phyloP scores from a whole-genome alignment of 208 protist genomes.

The Trichomonas gallinae region DNA sequence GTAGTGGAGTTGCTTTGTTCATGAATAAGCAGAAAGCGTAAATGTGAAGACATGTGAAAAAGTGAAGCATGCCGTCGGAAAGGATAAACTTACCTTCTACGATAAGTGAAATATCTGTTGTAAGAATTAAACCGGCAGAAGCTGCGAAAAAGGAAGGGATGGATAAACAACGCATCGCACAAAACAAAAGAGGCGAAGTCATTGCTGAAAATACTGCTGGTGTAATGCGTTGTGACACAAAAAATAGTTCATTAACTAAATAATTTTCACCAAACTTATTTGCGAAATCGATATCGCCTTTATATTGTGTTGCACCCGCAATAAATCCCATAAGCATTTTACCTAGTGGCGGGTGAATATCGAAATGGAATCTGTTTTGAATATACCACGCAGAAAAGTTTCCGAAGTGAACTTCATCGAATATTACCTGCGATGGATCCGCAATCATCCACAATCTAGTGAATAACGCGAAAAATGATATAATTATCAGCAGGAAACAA shows the following conservation, averaged over 20 bases:
- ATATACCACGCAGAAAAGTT: not conserved
- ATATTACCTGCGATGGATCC: not conserved
- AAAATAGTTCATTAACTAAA: not conserved
- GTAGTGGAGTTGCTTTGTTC: not conserved
- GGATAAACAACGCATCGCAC: not conserved
- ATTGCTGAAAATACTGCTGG: not conserved
- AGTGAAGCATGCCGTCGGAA: conserved; percentile 12
- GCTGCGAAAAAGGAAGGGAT: not conserved
- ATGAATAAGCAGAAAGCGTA: not conserved
- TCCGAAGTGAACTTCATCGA: conserved; percentile 16
- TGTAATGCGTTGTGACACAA: not conserved
- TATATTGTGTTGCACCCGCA: not conserved
- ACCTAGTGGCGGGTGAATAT: not conserved
- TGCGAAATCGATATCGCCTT: conserved; percentile 8
- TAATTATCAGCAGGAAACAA: not conserved
- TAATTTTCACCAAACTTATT: not conserved
- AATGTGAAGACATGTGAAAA: not conserved
- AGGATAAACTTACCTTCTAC: conserved; percentile 3
- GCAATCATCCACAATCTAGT: not conserved
- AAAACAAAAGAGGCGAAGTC: not conserved
- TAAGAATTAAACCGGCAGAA: not conserved
- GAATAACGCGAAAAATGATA: not conserved
- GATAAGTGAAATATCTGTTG: not conserved
- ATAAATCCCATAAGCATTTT: not conserved
- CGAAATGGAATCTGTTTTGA: not conserved